These are phyloP conservation scores for Eucalyptus cloeziana DNA, from an alignment of 345 rosid genomes.

Conservation along the genomic window DNA sequence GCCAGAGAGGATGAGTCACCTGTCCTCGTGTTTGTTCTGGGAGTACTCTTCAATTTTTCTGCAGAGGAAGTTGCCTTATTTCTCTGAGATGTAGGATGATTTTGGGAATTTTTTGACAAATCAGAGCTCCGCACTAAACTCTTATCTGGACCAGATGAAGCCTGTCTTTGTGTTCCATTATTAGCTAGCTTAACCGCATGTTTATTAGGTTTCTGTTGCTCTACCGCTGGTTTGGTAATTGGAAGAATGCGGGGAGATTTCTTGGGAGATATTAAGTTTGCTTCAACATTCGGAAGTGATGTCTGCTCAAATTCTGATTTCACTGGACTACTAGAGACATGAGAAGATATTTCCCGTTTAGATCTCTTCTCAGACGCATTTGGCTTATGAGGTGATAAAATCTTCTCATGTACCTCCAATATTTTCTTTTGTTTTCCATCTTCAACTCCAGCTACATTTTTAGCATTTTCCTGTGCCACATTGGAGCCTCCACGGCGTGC, in stretches of 20 bases:
- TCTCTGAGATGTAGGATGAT: slow-evolving; percentile 31
- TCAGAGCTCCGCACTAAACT: slow-evolving; percentile 18
- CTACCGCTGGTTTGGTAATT: slow-evolving; percentile 15
- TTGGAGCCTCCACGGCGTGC: slow-evolving; percentile 6
- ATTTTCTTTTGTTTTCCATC: slow-evolving; percentile 13
- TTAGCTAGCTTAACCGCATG: slow-evolving; percentile 26
- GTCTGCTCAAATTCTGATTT: slow-evolving; percentile 23
- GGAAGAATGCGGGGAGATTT: slow-evolving; percentile 29
- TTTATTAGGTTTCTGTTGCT: slow-evolving; percentile 28
- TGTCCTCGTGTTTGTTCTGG: slow-evolving; percentile 23
- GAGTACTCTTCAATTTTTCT: slow-evolving; percentile 35
- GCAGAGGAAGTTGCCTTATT: slow-evolving; percentile 25
- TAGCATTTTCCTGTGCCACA: slow-evolving; percentile 9
- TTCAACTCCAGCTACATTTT: slow-evolving; percentile 14
- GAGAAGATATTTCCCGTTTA: background rate
- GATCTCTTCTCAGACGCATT: slow-evolving; percentile 15
- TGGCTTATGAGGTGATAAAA: slow-evolving; percentile 8
- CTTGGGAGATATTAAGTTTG: slow-evolving; percentile 30
- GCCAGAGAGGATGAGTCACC: slow-evolving; percentile 16
- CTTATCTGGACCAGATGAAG: slow-evolving; percentile 27
- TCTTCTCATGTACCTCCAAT: slow-evolving; percentile 12
- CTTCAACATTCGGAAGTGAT: slow-evolving; percentile 22
- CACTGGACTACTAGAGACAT: slow-evolving; percentile 12
- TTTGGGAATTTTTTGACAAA: slow-evolving; percentile 25
- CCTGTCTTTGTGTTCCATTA: slow-evolving; percentile 24